A percentile compares a stretch with the other conserved stretches of the same genome.
phyloP scores from a whole-genome alignment of 345 rosid species.

The Orychophragmus violaceus region DNA sequence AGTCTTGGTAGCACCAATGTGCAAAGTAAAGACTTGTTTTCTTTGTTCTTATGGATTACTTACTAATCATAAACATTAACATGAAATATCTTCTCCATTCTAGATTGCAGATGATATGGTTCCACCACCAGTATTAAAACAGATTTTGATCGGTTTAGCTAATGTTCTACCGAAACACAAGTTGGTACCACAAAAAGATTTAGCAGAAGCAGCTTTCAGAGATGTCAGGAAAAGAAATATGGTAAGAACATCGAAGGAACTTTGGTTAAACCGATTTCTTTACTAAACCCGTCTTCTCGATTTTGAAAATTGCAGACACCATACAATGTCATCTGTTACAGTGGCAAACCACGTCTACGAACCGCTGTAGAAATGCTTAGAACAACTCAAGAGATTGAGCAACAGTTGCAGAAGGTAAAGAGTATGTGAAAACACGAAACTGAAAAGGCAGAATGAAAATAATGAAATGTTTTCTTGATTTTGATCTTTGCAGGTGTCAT shows the following conservation, averaged over 20 bases:
- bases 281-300: background rate
- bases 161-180: conserved; percentile 67
- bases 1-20: conserved; percentile 90
- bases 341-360: conserved; percentile 65
- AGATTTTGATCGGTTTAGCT: conserved; percentile 65
- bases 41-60: background rate
- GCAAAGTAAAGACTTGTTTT: conserved; percentile 57
- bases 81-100: background rate
- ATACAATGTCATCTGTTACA: conserved; percentile 75
- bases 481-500: conserved; percentile 48
- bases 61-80: conserved; percentile 1
- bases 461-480: background rate
- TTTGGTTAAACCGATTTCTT: conserved; percentile 49
- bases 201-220: conserved; percentile 74
- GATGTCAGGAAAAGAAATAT: conserved; percentile 51
- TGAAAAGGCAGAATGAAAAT: background rate
- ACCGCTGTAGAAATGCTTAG: conserved; percentile 78
- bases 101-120: conserved; percentile 85
- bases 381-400: conserved; percentile 68
- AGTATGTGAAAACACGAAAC: background rate
- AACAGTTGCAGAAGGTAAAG: conserved; percentile 51
- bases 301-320: conserved; percentile 39
- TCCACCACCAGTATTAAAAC: conserved; percentile 55
- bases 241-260: conserved; percentile 36
- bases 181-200: conserved; percentile 82